Base-by-base conservation (phyloP, 2,329 filamentous ascomycete species). In the Colletotrichum camelliae region DNA sequence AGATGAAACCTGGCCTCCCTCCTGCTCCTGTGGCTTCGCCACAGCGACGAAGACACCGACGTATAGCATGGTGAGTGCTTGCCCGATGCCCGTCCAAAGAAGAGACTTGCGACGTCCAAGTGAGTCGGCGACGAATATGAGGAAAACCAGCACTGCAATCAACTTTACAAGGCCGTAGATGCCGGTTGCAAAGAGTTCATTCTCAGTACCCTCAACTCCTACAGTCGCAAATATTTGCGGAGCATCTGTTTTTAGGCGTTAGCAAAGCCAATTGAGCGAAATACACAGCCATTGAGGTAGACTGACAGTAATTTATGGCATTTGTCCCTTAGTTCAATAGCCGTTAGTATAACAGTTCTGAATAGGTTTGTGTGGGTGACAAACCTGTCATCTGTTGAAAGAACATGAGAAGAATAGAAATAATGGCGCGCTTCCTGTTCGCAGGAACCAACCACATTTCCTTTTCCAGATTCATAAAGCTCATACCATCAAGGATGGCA, bases 151-250 rank as follows among this genome's bases (percentile, higher is more conserved):
- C 13, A 77, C 79, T 21, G 76, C 68, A 24, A 79, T 70, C 65
- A 79, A 76, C 70, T 93, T 93, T 77, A 93, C 90, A 2, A 93
- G 89, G 15, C 91, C 92, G 77, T 93, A 93, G 70, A 94, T 89
- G 27, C 92, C 92, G 0, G 92, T 93, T 1, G 91, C 92, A 24
- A 93, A 85, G 77, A 93, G 88, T 27, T 87, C 85, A 4, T 88
- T 89, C 80, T 88, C 90, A 5, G 89, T 90, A 5, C 91, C 91
- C 2, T 80, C 86, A 68, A 94, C 87, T 29, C 92, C 92, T 58
- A 94, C 89, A 21, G 88, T 89, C 77, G 87, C 86, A 85, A 94
- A 94, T n/a, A 94, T 89, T 2, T 89, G 91, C 0, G 92, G 91
- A 0, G 86, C 87, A 80, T 91, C 39, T 48, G 39, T 9, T 48